phyloP scores from a whole-genome alignment of 805 yeast species.

The Candida dajiaensis region DNA sequence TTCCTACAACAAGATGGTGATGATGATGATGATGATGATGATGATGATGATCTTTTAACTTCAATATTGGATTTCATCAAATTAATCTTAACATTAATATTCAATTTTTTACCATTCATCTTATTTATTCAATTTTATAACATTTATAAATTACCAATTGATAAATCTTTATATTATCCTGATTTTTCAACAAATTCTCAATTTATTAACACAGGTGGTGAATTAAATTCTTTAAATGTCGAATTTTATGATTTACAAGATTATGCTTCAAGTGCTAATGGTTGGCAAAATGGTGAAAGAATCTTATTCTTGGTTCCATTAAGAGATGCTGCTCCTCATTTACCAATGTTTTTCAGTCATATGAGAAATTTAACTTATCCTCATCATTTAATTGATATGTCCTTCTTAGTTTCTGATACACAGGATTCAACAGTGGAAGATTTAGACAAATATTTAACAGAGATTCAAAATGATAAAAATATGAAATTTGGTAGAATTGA shows the following conservation, averaged over 20 bases:
- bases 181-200: constrained; percentile 29
- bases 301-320: constrained; percentile 83
- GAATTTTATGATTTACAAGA: constrained; percentile 69
- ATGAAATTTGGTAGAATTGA: constrained; percentile 79
- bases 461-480: constrained; percentile 57
- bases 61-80: neutral
- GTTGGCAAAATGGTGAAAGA: constrained; percentile 77
- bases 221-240: constrained; percentile 35
- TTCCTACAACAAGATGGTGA: too few relatives aligned
- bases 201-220: constrained; percentile 18
- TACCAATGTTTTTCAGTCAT: constrained; percentile 85
- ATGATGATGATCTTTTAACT: too few relatives aligned
- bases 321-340: constrained; percentile 86
- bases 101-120: constrained; percentile 11
- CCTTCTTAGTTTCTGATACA: constrained; percentile 87
- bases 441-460: constrained; percentile 49
- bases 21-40: too few relatives aligned
- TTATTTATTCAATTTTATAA: constrained; percentile 10
- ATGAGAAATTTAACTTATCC: constrained; percentile 79
- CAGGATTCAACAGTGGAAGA: constrained; percentile 80
- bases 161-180: constrained; percentile 24
- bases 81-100: neutral
- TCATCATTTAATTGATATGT: constrained; percentile 73
- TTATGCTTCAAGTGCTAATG: constrained; percentile 59
- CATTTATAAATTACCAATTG: constrained; percentile 5